phyloP scores from a whole-genome alignment of 768 basidiomycete species.

The Suillus occidentalis region DNA sequence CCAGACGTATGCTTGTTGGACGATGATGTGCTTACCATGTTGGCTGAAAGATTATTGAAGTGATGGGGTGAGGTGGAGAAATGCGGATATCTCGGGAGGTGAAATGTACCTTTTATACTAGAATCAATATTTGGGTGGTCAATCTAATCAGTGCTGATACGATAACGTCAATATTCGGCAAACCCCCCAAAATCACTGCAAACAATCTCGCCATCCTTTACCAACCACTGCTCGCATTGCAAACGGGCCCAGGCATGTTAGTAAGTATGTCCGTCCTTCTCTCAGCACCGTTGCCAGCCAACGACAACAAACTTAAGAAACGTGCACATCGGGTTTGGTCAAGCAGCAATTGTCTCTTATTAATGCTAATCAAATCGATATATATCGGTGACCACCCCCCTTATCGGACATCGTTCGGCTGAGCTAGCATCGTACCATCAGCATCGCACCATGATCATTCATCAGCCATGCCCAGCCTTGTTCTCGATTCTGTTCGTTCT shows the following conservation, averaged over 20 bases:
- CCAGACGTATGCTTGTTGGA: neutral
- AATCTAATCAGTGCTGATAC: constrained; percentile 5
- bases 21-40: constrained; percentile 24
- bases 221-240: neutral
- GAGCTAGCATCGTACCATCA: constrained; percentile 2
- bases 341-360: neutral
- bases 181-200: neutral
- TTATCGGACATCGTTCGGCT: constrained; percentile 13
- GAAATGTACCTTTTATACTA: constrained; percentile 25
- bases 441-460: constrained; percentile 7
- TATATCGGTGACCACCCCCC: neutral
- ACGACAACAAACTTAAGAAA: constrained; percentile 2
- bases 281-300: neutral
- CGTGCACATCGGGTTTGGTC: constrained; percentile 8
- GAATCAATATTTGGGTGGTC: neutral
- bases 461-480: neutral
- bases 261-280: neutral
- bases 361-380: neutral
- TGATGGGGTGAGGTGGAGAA: constrained; percentile 12
- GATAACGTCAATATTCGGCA: neutral
- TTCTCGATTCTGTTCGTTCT: neutral
- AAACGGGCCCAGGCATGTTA: neutral
- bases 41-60: constrained; percentile 8
- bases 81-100: constrained; percentile 1
- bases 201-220: neutral